Evolutionary conservation across 352 stramenopile species (phyloP).

Genomic region (Globisporangium cylindrosporum): DNA sequence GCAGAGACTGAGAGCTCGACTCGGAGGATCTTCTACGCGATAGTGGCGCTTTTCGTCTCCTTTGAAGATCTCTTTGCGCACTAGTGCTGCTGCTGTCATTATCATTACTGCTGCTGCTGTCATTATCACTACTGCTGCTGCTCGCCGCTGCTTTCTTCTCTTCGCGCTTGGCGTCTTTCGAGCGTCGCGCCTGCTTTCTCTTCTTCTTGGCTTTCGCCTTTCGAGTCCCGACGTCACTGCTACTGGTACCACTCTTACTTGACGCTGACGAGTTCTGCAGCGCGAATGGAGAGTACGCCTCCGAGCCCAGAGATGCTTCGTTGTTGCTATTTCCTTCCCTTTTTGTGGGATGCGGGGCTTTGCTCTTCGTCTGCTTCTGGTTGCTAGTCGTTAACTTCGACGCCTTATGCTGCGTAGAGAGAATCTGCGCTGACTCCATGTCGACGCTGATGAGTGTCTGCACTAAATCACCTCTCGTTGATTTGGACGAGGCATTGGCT

Average conservation of each 20-base stretch:
- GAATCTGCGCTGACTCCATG: conserved; percentile 29
- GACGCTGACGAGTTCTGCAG: background rate
- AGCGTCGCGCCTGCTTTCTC: background rate
- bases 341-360: background rate
- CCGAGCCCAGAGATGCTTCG: conserved; percentile 28
- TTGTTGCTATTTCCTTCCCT: background rate
- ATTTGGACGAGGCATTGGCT: too few relatives aligned
- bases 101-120: background rate
- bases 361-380: conserved; percentile 1
- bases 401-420: conserved; percentile 6
- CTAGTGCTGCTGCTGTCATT: background rate
- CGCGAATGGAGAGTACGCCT: conserved; percentile 33
- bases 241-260: background rate
- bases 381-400: background rate
- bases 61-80: background rate
- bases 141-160: background rate
- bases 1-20: background rate
- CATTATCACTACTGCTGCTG: background rate
- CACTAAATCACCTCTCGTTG: conserved; percentile 18
- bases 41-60: background rate
- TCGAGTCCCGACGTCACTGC: background rate
- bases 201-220: background rate
- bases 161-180: conserved; percentile 1
- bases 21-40: background rate
- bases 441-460: conserved; percentile 49